Base-by-base conservation (phyloP, 371 early-diverging fungal genomes). In the Chytridium lagenaria region DNA sequence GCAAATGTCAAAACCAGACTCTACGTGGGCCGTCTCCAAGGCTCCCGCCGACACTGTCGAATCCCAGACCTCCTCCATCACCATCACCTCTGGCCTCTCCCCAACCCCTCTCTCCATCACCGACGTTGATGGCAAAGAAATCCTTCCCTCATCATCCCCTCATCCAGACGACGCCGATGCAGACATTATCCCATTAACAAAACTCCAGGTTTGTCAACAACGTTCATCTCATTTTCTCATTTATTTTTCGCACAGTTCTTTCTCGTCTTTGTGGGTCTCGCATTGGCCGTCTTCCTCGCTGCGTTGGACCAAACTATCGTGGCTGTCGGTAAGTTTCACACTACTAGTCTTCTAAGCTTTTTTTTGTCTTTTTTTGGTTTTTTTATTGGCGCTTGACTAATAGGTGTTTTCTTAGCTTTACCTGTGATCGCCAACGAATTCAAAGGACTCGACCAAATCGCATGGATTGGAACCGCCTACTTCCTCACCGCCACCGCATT, bases 381-480 rank as follows among this genome's bases (percentile, higher is more conserved):
- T n/a, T n/a, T n/a, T n/a, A n/a, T n/a, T n/a, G n/a, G n/a, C n/a
- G n/a, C n/a, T n/a, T n/a, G n/a, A n/a, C n/a, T n/a, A n/a, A n/a
- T n/a, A n/a, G n/a, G n/a, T n/a, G n/a, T n/a, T n/a, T n/a, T n/a
- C n/a, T n/a, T n/a, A n/a, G 63, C 61, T 61, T 23, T 61, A 3
- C 61, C 61, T 37, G 36, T 34, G 5, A 61, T 61, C 66, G 66
- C 91, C 28, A 85, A 81, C 19, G 93, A 93, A 30, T 93, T 94
- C 75, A 83, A 90, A 26, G 84, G 86, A 38, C 81, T 88, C 73
- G 67, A 82, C 26, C 81, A 87, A 73, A 85, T 89, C 70, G 77
- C 88, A 30, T 91, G 91, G 91, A 87, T 92, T 19, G 89, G 87
- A 31, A 89, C 88, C 0, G 83, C 89, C n/a, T 92, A 86, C 16